phyloP scores from a whole-genome alignment of 768 basidiomycete species.

The Russula sp. region DNA sequence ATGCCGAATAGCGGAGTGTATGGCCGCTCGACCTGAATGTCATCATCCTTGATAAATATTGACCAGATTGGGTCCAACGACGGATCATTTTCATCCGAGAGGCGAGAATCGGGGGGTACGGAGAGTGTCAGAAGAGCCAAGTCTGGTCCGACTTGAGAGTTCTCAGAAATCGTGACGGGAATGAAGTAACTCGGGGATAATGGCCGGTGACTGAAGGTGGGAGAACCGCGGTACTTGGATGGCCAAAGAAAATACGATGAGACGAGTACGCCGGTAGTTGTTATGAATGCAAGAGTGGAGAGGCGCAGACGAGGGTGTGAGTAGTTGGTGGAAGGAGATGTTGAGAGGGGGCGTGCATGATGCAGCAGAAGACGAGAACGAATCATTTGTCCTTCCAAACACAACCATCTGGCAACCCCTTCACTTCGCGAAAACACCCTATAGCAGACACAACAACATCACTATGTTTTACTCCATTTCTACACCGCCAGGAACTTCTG shows the following conservation, averaged over 20 bases:
- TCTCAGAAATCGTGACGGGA: slow-evolving; percentile 55
- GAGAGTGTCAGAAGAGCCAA: slow-evolving; percentile 64
- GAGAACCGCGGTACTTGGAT: slow-evolving; percentile 46
- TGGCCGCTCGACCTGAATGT: slow-evolving; percentile 83
- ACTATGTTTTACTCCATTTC: slow-evolving; percentile 17
- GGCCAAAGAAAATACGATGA: slow-evolving; percentile 54
- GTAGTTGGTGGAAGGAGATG: not conserved
- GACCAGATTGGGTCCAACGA: slow-evolving; percentile 57
- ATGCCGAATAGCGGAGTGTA: slow-evolving; percentile 80
- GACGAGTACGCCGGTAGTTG: slow-evolving; percentile 43
- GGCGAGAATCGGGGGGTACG: slow-evolving; percentile 44
- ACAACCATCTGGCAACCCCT: not conserved
- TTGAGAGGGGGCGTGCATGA: slow-evolving; percentile 17
- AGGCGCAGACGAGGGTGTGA: slow-evolving; percentile 15
- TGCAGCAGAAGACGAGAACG: slow-evolving; percentile 14
- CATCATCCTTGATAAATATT: slow-evolving; percentile 79
- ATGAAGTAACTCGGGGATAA: slow-evolving; percentile 47
- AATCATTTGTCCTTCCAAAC: slow-evolving; percentile 9
- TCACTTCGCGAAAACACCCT: not conserved
- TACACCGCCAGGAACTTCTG: slow-evolving; percentile 7
- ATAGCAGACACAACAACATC: slow-evolving; percentile 18
- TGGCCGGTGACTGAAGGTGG: slow-evolving; percentile 37
- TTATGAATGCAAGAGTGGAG: slow-evolving; percentile 34
- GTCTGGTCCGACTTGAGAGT: slow-evolving; percentile 50
- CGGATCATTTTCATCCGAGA: slow-evolving; percentile 22